Percentiles rank a stretch among this genome's conserved stretches.
Conservation (phyloP, 148 eudicot genomes). For the Oxyria digyna region DNA sequence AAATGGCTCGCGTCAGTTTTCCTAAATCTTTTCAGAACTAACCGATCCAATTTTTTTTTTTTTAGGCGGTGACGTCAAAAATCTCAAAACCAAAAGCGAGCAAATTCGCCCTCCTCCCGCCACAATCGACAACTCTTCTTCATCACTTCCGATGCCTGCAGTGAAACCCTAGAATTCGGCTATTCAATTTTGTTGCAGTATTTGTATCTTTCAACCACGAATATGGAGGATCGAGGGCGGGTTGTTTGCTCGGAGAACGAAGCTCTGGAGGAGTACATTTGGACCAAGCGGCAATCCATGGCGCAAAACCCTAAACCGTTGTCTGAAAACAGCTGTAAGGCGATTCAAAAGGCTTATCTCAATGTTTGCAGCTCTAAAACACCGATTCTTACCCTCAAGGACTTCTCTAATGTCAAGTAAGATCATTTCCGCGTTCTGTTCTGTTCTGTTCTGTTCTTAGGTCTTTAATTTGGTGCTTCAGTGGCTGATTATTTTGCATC, state of each 20-base stretch:
- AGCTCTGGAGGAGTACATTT: constrained; percentile 36
- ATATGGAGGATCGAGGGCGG: constrained; percentile 9
- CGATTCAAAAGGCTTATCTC: constrained; percentile 40
- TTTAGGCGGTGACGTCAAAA: too few relatives aligned
- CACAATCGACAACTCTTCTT: background rate
- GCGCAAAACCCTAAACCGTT: constrained; percentile 30
- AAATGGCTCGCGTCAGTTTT: too few relatives aligned
- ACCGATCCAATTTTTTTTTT: too few relatives aligned
- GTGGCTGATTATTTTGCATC: background rate
- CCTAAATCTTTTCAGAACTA: too few relatives aligned
- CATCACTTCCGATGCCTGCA: background rate
- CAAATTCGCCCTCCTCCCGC: too few relatives aligned
- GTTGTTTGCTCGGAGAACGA: constrained; percentile 50
- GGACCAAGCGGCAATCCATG: constrained; percentile 42
- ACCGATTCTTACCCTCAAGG: constrained; percentile 44
- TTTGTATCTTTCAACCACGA: background rate
- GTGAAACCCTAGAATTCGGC: background rate
- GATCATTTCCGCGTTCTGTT: background rate
- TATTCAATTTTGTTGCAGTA: background rate
- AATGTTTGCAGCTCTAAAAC: constrained; percentile 39
- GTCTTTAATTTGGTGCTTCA: background rate
- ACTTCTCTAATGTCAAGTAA: constrained; percentile 58
- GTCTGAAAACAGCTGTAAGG: constrained; percentile 34
- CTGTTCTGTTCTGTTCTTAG: too few relatives aligned
- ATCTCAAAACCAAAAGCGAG: too few relatives aligned